These are phyloP conservation scores for Caryopteris hybrid DNA, from an alignment of 305 asterid genomes.

Conservation along the genomic window DNA sequence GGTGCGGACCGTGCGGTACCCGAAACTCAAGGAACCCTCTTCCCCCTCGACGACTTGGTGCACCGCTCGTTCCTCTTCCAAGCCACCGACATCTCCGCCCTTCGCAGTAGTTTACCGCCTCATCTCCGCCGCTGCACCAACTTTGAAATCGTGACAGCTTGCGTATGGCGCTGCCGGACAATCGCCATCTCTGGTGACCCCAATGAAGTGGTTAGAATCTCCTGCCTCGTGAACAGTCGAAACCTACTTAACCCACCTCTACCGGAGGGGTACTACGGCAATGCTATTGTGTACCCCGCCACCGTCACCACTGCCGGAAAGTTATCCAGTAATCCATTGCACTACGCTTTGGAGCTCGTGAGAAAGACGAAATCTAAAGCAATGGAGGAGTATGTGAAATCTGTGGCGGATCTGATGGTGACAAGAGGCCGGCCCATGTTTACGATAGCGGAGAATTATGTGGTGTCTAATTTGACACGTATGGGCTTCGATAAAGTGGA, in stretches of 20 bases:
- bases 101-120: constrained; percentile 39
- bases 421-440: constrained; percentile 42
- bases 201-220: constrained; percentile 39
- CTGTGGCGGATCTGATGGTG: constrained; percentile 54
- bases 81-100: constrained; percentile 38
- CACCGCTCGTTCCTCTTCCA: constrained; percentile 66
- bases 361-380: constrained; percentile 39
- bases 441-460: constrained; percentile 32
- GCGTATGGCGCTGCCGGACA: constrained; percentile 74
- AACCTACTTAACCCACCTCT: constrained; percentile 38
- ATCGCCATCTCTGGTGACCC: constrained; percentile 48
- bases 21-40: constrained; percentile 45
- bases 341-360: constrained; percentile 44
- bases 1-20: constrained; percentile 48
- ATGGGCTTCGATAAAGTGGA: constrained; percentile 60
- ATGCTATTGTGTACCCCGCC: constrained; percentile 38
- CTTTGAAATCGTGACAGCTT: constrained; percentile 51
- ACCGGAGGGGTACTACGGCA: constrained; percentile 55
- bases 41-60: constrained; percentile 53
- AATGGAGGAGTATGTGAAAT: constrained; percentile 53
- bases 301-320: constrained; percentile 36
- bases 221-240: constrained; percentile 42
- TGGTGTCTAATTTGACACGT: constrained; percentile 57
- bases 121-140: constrained; percentile 36
- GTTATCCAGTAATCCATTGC: constrained; percentile 27